Conservation (phyloP, 2,329 filamentous ascomycete genomes). For the Septoria linicola region DNA sequence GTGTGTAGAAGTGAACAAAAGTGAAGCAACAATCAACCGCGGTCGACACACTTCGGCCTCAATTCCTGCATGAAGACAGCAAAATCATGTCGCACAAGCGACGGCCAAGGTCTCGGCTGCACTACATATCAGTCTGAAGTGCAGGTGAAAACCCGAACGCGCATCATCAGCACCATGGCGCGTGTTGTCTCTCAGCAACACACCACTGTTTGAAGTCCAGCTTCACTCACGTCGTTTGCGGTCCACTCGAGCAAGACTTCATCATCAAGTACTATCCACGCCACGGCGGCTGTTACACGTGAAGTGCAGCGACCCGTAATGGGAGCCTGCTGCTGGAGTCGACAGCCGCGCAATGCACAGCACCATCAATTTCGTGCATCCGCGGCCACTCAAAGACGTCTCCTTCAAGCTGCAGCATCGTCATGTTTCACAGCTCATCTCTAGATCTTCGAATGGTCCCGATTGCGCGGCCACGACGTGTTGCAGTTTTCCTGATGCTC, state of each 20-base stretch:
- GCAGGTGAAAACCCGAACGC: not conserved
- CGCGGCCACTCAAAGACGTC: not conserved
- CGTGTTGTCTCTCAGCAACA: not conserved
- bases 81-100: constrained; percentile 3
- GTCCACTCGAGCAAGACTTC: not conserved
- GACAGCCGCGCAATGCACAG: too few relatives aligned
- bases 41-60: not conserved
- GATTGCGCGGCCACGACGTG: too few relatives aligned
- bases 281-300: constrained; percentile 3
- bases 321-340: too few relatives aligned
- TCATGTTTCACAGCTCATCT: too few relatives aligned
- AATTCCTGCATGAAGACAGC: not conserved
- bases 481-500: too few relatives aligned
- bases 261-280: not conserved
- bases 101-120: constrained; percentile 5
- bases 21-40: not conserved
- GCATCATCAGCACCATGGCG: not conserved
- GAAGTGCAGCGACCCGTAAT: not conserved
- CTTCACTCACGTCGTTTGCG: not conserved
- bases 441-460: too few relatives aligned
- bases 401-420: too few relatives aligned
- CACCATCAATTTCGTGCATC: not conserved
- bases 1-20: not conserved
- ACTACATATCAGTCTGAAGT: not conserved
- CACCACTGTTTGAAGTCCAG: constrained; percentile 1